phyloP scores from a whole-genome alignment of 208 protist genomes.

The Leishmania mexicana region DNA sequence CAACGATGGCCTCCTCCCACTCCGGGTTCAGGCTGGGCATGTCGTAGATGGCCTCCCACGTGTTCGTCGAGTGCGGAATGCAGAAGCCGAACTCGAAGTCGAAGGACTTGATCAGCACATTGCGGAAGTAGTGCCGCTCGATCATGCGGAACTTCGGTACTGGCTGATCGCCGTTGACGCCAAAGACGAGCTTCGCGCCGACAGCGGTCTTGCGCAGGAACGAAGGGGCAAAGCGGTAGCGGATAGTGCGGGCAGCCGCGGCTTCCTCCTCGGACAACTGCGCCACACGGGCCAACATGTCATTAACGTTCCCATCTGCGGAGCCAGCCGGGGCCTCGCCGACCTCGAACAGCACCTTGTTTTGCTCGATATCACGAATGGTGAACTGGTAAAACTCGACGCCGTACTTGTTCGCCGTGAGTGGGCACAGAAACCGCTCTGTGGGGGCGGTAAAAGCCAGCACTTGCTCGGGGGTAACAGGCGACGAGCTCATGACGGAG shows the following conservation, averaged over 20 bases:
- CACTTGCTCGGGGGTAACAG: slow-evolving; percentile 72
- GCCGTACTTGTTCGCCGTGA: slow-evolving; percentile 91
- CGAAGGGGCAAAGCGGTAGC: slow-evolving; percentile 89
- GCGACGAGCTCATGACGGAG: slow-evolving; percentile 14
- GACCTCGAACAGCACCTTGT: slow-evolving; percentile 87
- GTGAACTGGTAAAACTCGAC: slow-evolving; percentile 95
- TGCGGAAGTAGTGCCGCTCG: slow-evolving; percentile 96
- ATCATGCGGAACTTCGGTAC: slow-evolving; percentile 96
- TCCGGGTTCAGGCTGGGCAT: slow-evolving; percentile 89
- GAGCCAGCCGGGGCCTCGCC: slow-evolving; percentile 37
- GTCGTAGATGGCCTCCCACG: slow-evolving; percentile 96
- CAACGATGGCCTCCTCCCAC: slow-evolving; percentile 87
- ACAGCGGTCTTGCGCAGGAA: slow-evolving; percentile 79
- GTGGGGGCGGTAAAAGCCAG: slow-evolving; percentile 71
- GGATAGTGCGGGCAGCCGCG: slow-evolving; percentile 68
- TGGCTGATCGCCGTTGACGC: slow-evolving; percentile 83
- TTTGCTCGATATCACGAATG: slow-evolving; percentile 92
- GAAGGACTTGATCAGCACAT: slow-evolving; percentile 94
- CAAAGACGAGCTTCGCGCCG: slow-evolving; percentile 92
- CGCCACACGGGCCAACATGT: slow-evolving; percentile 24
- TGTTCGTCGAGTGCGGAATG: slow-evolving; percentile 96
- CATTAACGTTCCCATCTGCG: slow-evolving; percentile 33
- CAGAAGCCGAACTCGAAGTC: slow-evolving; percentile 97
- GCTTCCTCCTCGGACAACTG: slow-evolving; percentile 60
- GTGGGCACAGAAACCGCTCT: slow-evolving; percentile 90